Evolutionary conservation across 768 basidiomycete species (phyloP), one percentile per base, ranked within the genome.

Genomic region (Kwoniella sp.): DNA sequence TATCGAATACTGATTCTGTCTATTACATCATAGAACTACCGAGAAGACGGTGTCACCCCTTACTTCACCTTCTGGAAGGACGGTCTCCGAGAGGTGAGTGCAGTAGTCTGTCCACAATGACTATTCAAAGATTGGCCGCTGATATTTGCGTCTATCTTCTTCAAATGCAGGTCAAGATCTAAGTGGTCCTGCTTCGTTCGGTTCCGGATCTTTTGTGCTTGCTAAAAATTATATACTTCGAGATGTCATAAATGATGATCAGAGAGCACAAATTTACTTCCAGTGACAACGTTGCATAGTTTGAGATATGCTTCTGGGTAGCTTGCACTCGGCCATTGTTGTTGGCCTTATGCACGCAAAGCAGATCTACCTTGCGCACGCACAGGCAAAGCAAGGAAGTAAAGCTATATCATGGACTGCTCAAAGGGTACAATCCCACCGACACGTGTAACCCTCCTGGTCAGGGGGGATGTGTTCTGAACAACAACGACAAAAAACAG

Each of bases 41-140:
- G 96, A 65, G 82, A 81, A 75, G 82, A 82, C 66, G 81, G 81
- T 50, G 66, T 68, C 62, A 81, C 81, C 89, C 91, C 92, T 55
- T 94, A 90, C 80, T 86, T 95, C 81, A 93, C 88, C 30, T 90
- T 94, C 85, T 97, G 94, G 94, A 95, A 90, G 83, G 86, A 97
- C 81, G 95, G 96, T 40, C 80, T 93, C 69, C 91, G 93, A 82
- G 84, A 87, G 80, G 79, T 80, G 25, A 71, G 74, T 68, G 17
- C 47, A 47, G n/a, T 3, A 21, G 30, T 24, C 15, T 33, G 33
- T n/a, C n/a, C n/a, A n/a, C n/a, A n/a, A n/a, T n/a, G n/a, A n/a
- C n/a, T n/a, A n/a, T n/a, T 46, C 47, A 51, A n/a, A 13, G 29
- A 36, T 12, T 13, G 4, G 5, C 15, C 33, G 46, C 27, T 30